A percentile compares a stretch with the other conserved stretches of the same genome.
Evolutionary conservation across 1,284 basidiomycete genomes (phyloP).

Genomic region (Puccinia horiana): DNA sequence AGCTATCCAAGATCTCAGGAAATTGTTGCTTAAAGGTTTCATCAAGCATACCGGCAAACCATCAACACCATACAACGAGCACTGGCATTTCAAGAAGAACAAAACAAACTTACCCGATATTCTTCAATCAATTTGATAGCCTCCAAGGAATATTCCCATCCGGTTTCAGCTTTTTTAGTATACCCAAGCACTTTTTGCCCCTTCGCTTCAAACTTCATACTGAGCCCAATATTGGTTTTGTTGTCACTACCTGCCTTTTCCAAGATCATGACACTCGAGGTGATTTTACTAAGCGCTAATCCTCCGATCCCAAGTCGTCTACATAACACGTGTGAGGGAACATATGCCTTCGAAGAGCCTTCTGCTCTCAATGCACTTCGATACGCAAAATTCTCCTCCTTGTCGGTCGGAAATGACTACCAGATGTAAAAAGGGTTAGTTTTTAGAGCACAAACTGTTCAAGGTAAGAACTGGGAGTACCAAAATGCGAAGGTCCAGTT

Average conservation of each 20-base stretch:
- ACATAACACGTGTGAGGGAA: conserved; percentile 71
- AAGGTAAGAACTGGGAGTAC: conserved; percentile 62
- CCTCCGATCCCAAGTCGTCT: conserved; percentile 71
- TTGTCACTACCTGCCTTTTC: conserved; percentile 66
- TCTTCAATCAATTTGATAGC: conserved; percentile 77
- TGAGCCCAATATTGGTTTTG: conserved; percentile 88
- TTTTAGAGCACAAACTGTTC: not conserved
- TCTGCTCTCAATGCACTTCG: conserved; percentile 68
- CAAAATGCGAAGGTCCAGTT: conserved; percentile 76
- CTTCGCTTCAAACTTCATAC: conserved; percentile 95
- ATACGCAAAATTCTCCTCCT: conserved; percentile 75
- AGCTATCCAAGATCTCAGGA: conserved; percentile 55
- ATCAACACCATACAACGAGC: not conserved
- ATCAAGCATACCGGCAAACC: conserved; percentile 58
- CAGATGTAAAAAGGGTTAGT: not conserved
- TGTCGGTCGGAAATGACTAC: conserved; percentile 81
- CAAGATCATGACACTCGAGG: conserved; percentile 85
- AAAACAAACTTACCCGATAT: conserved; percentile 68
- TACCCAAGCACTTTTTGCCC: conserved; percentile 94
- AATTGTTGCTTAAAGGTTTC: conserved; percentile 52
- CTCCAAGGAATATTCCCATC: conserved; percentile 93
- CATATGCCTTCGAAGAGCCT: conserved; percentile 66
- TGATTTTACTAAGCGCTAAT: conserved; percentile 81
- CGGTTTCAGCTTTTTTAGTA: conserved; percentile 75
- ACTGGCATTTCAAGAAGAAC: not conserved